Evolutionary conservation across 2,329 filamentous ascomycete species (phyloP).

Genomic region (Colletotrichum phormii): DNA sequence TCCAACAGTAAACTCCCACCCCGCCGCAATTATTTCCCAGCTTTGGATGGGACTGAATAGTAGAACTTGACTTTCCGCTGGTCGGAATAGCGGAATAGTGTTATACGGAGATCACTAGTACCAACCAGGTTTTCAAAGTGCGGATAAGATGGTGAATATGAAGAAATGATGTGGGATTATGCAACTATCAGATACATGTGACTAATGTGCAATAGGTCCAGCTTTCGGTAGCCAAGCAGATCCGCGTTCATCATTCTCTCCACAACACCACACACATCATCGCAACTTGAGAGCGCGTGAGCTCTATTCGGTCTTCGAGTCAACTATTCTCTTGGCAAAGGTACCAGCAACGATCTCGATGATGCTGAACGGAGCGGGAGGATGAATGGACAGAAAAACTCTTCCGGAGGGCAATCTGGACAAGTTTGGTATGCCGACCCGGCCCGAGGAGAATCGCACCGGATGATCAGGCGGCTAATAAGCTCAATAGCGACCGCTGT

Average conservation of each 20-base stretch:
- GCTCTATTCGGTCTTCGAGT: too few relatives aligned
- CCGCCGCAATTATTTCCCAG: too few relatives aligned
- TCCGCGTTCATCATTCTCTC: neutral
- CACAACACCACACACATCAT: neutral
- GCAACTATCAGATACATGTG: neutral
- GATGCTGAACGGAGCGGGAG: neutral
- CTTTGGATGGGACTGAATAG: too few relatives aligned
- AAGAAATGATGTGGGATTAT: neutral
- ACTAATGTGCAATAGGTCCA: neutral
- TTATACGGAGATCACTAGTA: neutral
- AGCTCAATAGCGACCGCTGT: slow-evolving; percentile 19
- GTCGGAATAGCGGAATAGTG: neutral
- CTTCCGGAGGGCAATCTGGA: slow-evolving; percentile 8
- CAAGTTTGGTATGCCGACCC: slow-evolving; percentile 25
- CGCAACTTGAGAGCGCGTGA: neutral
- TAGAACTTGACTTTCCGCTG: neutral
- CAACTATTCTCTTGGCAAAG: neutral
- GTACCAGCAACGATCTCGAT: neutral
- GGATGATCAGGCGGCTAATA: neutral
- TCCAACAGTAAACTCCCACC: too few relatives aligned
- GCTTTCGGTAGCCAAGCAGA: neutral
- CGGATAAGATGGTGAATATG: neutral
- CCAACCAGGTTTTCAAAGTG: neutral
- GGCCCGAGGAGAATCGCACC: neutral
- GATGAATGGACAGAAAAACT: slow-evolving; percentile 11